Percentiles rank a stretch among this genome's conserved stretches.
Evolutionary conservation across 2,329 filamentous ascomycete species (phyloP).

Genomic region (Ceratocystis lukuohia): DNA sequence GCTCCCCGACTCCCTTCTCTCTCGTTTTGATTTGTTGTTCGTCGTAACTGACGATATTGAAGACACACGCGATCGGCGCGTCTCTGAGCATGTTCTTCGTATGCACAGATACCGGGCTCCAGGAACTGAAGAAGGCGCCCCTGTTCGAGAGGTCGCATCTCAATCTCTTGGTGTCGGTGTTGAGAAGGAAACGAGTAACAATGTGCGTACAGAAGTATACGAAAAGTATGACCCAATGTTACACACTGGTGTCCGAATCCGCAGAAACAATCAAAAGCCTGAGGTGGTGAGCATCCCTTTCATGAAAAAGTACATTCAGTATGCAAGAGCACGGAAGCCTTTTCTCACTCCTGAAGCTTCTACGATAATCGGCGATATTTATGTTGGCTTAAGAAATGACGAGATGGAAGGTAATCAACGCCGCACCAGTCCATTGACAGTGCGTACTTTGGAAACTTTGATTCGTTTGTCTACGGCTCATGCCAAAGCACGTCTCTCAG

Average conservation of each 20-base stretch:
- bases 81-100: conserved; percentile 91
- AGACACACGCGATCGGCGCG: conserved; percentile 74
- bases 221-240: conserved; percentile 96
- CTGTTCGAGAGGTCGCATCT: conserved; percentile 73
- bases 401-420: conserved; percentile 90
- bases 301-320: conserved; percentile 99
- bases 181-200: conserved; percentile 59
- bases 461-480: conserved; percentile 95
- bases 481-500: conserved; percentile 81
- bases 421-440: conserved; percentile 87
- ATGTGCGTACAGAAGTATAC: conserved; percentile 72
- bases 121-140: conserved; percentile 85
- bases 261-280: conserved; percentile 61
- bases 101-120: conserved; percentile 94
- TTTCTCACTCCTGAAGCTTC: conserved; percentile 81
- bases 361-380: conserved; percentile 80
- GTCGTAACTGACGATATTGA: conserved; percentile 98
- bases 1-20: conserved; percentile 85
- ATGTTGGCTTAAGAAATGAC: conserved; percentile 86
- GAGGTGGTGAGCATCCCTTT: conserved; percentile 94
- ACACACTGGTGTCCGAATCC: conserved; percentile 74
- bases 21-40: conserved; percentile 96
- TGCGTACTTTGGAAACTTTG: conserved; percentile 93
- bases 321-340: conserved; percentile 86
- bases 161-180: conserved; percentile 81